Evolutionary conservation across 2,329 filamentous ascomycete genomes (phyloP).

Genomic region (Ophiostoma quercus): DNA sequence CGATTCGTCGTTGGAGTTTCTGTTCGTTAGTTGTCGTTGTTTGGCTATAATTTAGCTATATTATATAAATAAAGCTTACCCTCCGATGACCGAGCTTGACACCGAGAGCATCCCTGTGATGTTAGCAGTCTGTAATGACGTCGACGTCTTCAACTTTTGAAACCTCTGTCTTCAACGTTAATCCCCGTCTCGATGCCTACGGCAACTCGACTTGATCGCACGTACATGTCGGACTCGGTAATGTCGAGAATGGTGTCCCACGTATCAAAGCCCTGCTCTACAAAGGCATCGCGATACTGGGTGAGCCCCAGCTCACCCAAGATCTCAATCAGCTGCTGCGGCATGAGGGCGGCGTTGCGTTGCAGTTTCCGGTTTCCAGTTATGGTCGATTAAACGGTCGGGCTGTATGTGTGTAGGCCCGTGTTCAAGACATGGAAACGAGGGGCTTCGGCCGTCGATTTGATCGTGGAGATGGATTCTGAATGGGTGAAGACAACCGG

Average conservation of each 20-base stretch:
- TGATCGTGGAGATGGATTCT: too few species aligned
- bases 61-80: slow-evolving; percentile 44
- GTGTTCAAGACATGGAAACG: slow-evolving; percentile 15
- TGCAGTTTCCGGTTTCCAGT: too few species aligned
- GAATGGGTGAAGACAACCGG: background rate
- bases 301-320: slow-evolving; percentile 71
- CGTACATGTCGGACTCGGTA: slow-evolving; percentile 75
- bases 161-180: too few species aligned
- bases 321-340: slow-evolving; percentile 56
- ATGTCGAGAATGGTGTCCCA: slow-evolving; percentile 82
- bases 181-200: too few species aligned
- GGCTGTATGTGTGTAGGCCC: background rate
- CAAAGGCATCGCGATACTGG: slow-evolving; percentile 68
- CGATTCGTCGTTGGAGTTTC: slow-evolving; percentile 81
- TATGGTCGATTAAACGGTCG: background rate
- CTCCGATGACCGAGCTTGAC: slow-evolving; percentile 78
- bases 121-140: background rate
- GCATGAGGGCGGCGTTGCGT: slow-evolving; percentile 42
- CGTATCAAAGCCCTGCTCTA: slow-evolving; percentile 76
- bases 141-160: too few species aligned
- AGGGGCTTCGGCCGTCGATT: slow-evolving; percentile 3
- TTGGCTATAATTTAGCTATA: background rate
- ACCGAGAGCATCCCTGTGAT: slow-evolving; percentile 59
- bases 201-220: slow-evolving; percentile 21
- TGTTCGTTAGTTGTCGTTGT: slow-evolving; percentile 33